Base-by-base conservation (phyloP, 495 filamentous ascomycete genomes). In the Aspergillus coremiiformis region DNA sequence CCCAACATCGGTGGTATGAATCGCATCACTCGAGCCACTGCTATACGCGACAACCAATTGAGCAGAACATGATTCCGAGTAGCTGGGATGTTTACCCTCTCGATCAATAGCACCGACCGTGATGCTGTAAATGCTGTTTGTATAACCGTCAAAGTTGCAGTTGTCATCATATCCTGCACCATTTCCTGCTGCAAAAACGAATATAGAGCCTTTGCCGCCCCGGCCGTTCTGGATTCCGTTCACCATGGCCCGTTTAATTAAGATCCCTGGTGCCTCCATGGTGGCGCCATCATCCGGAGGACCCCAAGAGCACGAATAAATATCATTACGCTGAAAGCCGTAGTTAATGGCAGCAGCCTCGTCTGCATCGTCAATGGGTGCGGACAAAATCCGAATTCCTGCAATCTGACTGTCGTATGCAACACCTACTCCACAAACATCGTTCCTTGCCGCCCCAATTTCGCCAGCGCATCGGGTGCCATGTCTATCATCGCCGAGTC, bases 121-220 rank as follows among this genome's bases (percentile, higher is more conserved):
- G 59, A 98, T 90, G 63, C 89, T 95, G 77, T 97, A 98, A 51
- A 98, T 98, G 63, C 90, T 95, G 72, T 98, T 98, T 57, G 94
- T 97, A 67, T 98, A 98, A 10, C 93, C 93, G 63, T 98, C 93
- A 61, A 97, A 98, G 65, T 98, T 98, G 79, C 93, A 98, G 70
- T 98, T 96, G 64, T 98, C 93, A 35, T 86, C 91, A 43, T 62
- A 78, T n/a, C 70, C 67, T 21, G 90, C 94, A 30, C 93, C 93
- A 63, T 98, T 98, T 51, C 93, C 93, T 55, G 91, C 93, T 15
- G 93, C 93, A 68, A 98, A 98, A 44, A 98, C 93, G 59, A 89
- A 98, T 54, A 98, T 85, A 11, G 90, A 93, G n/a, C 93, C 93
- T 49, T 80, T 79, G 1, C 89, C 86, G 29, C 72, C 74, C 39